Evolutionary conservation across 768 basidiomycete species (phyloP).

Genomic region (Amanita subjunquillea): DNA sequence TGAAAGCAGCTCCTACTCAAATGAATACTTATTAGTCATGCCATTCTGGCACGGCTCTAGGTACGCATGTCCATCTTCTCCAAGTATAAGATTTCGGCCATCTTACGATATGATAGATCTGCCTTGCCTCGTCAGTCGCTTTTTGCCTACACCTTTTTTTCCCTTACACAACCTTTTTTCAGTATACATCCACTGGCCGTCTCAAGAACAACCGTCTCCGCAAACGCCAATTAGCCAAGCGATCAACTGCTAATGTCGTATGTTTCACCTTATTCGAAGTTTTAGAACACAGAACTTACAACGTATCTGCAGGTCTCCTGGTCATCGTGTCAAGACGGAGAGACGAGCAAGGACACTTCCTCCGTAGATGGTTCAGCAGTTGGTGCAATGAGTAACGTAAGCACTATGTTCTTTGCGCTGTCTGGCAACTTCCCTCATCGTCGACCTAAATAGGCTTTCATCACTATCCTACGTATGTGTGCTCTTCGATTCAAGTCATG

Average conservation of each 20-base stretch:
- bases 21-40: constrained; percentile 25
- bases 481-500: too few species aligned
- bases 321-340: neutral
- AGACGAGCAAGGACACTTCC: neutral
- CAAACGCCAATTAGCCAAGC: constrained; percentile 21
- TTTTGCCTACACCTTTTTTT: neutral
- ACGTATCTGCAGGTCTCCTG: neutral
- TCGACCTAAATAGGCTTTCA: too few species aligned
- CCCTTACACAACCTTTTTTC: neutral
- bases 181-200: constrained; percentile 50
- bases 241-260: neutral
- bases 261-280: neutral
- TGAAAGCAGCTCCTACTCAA: neutral
- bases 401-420: too few species aligned
- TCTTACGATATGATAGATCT: constrained; percentile 16
- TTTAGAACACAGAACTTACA: neutral
- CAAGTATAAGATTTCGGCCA: neutral
- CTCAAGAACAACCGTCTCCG: constrained; percentile 24
- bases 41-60: constrained; percentile 41
- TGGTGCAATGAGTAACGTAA: too few species aligned
- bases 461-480: too few species aligned
- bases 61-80: neutral
- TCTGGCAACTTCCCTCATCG: too few species aligned
- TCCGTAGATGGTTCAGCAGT: too few species aligned
- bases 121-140: neutral